These are phyloP conservation scores for baker's yeast (Saccharomyces cerevisiae) DNA, from an alignment of 805 yeast species.

Conservation along the genomic window DNA sequence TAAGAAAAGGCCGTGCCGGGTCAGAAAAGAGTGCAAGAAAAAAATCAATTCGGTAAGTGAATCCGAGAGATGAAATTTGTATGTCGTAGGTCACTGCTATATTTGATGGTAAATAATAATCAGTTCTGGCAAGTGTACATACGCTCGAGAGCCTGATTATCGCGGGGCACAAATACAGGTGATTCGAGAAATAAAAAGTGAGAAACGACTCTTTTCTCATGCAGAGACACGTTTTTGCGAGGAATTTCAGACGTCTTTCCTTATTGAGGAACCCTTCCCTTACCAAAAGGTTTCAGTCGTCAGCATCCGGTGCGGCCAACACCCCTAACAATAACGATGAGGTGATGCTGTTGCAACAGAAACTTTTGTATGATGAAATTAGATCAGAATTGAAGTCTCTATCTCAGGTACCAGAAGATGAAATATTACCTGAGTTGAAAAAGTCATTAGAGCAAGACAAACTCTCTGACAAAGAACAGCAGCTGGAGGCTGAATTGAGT, in stretches of 20 bases:
- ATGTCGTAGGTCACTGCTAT: background rate
- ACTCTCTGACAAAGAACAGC: slow-evolving; percentile 23
- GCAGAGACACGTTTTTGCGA: background rate
- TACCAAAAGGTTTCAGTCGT: background rate
- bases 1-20: background rate
- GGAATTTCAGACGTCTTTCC: background rate
- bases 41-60: background rate
- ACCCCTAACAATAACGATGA: slow-evolving; percentile 8
- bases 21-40: background rate
- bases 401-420: slow-evolving; percentile 1
- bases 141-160: background rate
- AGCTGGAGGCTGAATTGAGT: slow-evolving; percentile 25
- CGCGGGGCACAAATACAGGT: background rate
- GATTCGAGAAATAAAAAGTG: background rate
- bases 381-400: slow-evolving; percentile 11
- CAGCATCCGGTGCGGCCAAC: background rate
- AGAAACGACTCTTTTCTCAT: background rate
- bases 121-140: background rate
- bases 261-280: background rate
- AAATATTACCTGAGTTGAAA: slow-evolving; percentile 1
- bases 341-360: slow-evolving; percentile 19
- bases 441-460: slow-evolving; percentile 4
- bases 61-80: background rate
- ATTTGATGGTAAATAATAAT: background rate
- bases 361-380: slow-evolving; percentile 22